Base-by-base conservation (phyloP, 2,329 filamentous ascomycete genomes). In the Mycosphaerella sp. region DNA sequence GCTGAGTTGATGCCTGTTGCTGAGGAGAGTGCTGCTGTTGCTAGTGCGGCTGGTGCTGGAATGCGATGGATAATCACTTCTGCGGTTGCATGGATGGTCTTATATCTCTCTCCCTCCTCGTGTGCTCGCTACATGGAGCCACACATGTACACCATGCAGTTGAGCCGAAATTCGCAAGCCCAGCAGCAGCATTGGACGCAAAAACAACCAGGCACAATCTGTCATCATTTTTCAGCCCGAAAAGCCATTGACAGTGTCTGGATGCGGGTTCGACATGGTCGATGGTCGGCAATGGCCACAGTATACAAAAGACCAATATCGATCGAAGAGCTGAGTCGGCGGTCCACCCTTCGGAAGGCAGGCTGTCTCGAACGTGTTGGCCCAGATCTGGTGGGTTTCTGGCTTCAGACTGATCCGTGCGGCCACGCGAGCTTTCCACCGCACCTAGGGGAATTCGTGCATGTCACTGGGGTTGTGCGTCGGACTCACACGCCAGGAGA, bases 401-500 rank as follows among this genome's bases (percentile, higher is more conserved):
- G 46, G 12, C 17, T 45, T 26, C 11, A n/a, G 26, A 34, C 40
- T 54, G 46, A 42, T 45, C 52, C 32, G 47, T 50, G 47, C 52
- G 42, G 47, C 47, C 52, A 50, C 47, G 52, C 46, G 47, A 54
- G 47, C 31, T 41, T 14, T 17, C 41, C 9, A 40, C n/a, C n/a
- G n/a, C n/a, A n/a, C 29, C 17, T 43, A 39, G 17, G 21, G 14
- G 6, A 14, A 45, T 14, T 45, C 29, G 32, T 31, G 40, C 34
- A 44, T 23, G 41, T 17, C 23, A 44, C 41, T 21, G 4, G 26
- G 26, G 26, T 17, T 17, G 26, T 26, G 26, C 1, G 4, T 26
- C 26, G 26, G 26, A 1, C 14, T 17, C 14, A 17, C 14, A 17
- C 14, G 14, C 14, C 14, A 17, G 14, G 14, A 17, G 32, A 34